These are phyloP conservation scores for Xylariaceae sp. DNA, from an alignment of 2,329 filamentous ascomycete species.

Conservation along the genomic window DNA sequence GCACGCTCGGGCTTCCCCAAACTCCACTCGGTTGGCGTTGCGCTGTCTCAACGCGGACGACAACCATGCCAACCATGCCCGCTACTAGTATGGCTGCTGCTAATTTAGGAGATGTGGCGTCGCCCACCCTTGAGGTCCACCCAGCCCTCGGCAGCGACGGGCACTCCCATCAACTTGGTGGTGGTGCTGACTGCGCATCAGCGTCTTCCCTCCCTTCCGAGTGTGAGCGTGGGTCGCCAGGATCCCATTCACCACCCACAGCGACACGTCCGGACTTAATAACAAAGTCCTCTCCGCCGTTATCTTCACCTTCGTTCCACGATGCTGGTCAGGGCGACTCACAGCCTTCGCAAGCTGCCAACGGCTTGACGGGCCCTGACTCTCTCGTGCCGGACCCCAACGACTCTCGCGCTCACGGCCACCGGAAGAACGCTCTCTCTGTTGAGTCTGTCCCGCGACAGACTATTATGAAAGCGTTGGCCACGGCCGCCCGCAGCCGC, in stretches of 20 bases:
- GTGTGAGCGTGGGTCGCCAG: conserved; percentile 1
- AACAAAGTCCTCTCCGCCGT: conserved; percentile 15
- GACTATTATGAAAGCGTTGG: conserved; percentile 79
- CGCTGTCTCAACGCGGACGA: no score
- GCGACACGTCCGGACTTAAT: conserved; percentile 18
- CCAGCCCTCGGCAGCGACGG: conserved; percentile 17
- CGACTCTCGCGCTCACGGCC: conserved; percentile 26
- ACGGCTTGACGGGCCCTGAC: conserved; percentile 25
- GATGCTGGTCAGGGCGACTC: conserved; percentile 24
- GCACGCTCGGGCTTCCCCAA: no score
- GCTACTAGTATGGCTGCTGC: conserved; percentile 8
- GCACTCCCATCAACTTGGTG: conserved; percentile 27
- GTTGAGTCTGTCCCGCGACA: conserved; percentile 71
- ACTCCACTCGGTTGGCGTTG: no score
- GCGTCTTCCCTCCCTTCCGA: conserved; percentile 12
- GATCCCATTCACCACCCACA: conserved; percentile 4
- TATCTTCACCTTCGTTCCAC: conserved; percentile 13
- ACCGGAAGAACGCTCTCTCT: conserved; percentile 52
- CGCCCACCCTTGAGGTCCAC: conserved; percentile 24
- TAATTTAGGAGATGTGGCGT: conserved; percentile 22
- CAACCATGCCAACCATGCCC: no score
- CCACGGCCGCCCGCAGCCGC: conserved; percentile 61
- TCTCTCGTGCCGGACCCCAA: conserved; percentile 28
- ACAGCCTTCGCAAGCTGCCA: conserved; percentile 23
- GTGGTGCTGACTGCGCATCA: conserved; percentile 18